phyloP scores from a whole-genome alignment of 75 land plant species.

The Chamaecyparis obtusa region DNA sequence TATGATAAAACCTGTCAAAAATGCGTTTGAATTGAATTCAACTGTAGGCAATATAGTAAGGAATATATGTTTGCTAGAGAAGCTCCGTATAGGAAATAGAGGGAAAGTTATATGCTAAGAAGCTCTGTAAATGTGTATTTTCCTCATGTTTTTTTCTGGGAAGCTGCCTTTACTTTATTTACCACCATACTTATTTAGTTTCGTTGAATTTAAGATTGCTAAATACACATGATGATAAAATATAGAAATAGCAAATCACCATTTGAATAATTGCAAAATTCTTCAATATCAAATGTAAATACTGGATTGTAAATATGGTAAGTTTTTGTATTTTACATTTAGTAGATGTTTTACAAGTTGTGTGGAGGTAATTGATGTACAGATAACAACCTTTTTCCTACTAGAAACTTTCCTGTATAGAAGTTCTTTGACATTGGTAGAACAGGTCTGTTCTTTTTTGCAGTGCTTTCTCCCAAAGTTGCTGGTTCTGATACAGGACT shows the following conservation, averaged over 20 bases:
- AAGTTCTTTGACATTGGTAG: background rate
- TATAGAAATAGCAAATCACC: background rate
- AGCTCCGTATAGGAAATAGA: background rate
- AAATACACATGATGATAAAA: background rate
- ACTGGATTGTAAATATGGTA: background rate
- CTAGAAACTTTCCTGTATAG: background rate
- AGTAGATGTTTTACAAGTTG: background rate
- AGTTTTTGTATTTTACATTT: background rate
- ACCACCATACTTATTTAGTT: background rate
- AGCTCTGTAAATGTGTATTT: background rate
- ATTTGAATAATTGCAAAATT: background rate
- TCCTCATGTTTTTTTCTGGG: background rate
- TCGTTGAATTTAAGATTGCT: background rate
- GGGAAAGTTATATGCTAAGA: background rate
- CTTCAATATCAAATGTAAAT: background rate
- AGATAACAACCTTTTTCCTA: background rate
- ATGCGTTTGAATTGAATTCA: background rate
- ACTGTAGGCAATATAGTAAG: background rate
- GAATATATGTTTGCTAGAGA: background rate
- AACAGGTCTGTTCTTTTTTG: background rate
- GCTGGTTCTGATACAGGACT: too few relatives aligned
- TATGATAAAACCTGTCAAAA: background rate
- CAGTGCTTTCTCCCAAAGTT: background rate
- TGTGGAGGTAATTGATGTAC: background rate
- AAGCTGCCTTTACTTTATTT: background rate